Evolutionary conservation across 2,329 filamentous ascomycete species (phyloP), one percentile per base, ranked within the genome.

Genomic region (Pestalotiopsis sp.): DNA sequence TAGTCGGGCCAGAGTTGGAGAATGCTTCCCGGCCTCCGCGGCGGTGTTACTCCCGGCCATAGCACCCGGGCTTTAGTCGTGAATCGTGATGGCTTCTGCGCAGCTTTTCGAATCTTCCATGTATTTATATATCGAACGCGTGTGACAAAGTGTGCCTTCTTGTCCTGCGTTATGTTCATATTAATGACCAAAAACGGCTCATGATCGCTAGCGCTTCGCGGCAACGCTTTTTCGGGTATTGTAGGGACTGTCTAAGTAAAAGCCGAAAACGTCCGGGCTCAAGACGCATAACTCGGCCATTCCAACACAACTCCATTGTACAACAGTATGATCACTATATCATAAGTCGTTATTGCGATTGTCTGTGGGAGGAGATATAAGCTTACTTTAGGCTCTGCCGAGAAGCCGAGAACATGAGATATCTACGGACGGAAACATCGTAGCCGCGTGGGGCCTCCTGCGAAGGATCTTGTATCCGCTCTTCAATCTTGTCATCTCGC

Each of bases 1-100:
- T 13, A 66, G 25, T 11, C 64, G 64, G 17, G 41, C 41, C 23
- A 66, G 25, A 39, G 64, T 66, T 39, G 64, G 64, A 23, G 64
- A 66, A 31, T 66, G 64, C 64, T 66, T 25, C n/a, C 25, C 4
- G 11, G 52, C 64, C 49, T 66, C 49, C 14, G 9, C 25, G 3
- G 64, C 14, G 14, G 25, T 66, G 25, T 3, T 25, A 9, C 14
- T 52, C 39, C 31, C 38, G n/a, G 62, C 62, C 61, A 64, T 64
- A 23, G 38, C 38, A 12, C 61, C 61, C 11, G 61, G 39, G 13
- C 59, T 41, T 41, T 4, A 62, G 36, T 62, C 38, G 59, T 23
- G 17, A 36, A 4, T 2, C n/a, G n/a, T n/a, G n/a, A n/a, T n/a
- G n/a, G 12, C 23, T 59, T 36, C 36, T 5, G 56, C 13, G 20